Conservation (phyloP, 1,284 basidiomycete genomes). For the Cryptococcus sp. region DNA sequence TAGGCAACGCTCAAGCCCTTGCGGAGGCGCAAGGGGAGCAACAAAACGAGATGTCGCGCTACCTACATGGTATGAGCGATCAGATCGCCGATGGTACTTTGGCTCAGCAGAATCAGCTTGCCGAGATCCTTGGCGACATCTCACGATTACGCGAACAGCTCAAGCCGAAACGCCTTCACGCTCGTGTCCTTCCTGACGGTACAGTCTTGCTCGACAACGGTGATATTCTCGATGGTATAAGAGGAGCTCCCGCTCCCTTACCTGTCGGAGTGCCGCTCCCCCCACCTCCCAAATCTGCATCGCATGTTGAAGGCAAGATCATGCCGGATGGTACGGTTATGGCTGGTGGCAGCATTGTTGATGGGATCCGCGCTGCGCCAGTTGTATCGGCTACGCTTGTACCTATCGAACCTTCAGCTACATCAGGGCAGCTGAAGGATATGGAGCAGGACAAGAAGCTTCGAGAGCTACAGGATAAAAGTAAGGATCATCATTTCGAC, state of each 20-base stretch:
- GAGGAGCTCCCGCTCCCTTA: slow-evolving; percentile 30
- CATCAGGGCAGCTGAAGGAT: slow-evolving; percentile 32
- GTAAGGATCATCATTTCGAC: slow-evolving; percentile 22
- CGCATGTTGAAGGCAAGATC: slow-evolving; percentile 41
- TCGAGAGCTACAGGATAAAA: slow-evolving; percentile 40
- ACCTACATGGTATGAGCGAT: slow-evolving; percentile 49
- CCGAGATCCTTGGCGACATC: slow-evolving; percentile 43
- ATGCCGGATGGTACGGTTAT: slow-evolving; percentile 48
- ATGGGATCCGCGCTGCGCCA: slow-evolving; percentile 42
- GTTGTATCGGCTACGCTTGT: slow-evolving; percentile 22
- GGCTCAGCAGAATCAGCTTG: slow-evolving; percentile 37
- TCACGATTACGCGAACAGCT: slow-evolving; percentile 40
- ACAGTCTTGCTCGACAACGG: slow-evolving; percentile 47
- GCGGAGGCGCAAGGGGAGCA: slow-evolving; percentile 49
- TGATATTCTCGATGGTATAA: slow-evolving; percentile 47
- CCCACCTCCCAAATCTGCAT: slow-evolving; percentile 25
- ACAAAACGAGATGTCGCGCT: slow-evolving; percentile 50
- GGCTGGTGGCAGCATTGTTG: slow-evolving; percentile 45
- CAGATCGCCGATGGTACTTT: slow-evolving; percentile 43
- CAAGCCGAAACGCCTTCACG: slow-evolving; percentile 42
- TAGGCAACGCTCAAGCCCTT: slow-evolving; percentile 34
- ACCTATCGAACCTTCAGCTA: slow-evolving; percentile 17
- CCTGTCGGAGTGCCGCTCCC: slow-evolving; percentile 18
- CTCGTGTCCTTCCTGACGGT: slow-evolving; percentile 45
- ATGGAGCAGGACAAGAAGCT: slow-evolving; percentile 42